These are phyloP conservation scores for Fusarium tricinctum DNA, from an alignment of 2,329 filamentous ascomycete species.

Conservation along the genomic window DNA sequence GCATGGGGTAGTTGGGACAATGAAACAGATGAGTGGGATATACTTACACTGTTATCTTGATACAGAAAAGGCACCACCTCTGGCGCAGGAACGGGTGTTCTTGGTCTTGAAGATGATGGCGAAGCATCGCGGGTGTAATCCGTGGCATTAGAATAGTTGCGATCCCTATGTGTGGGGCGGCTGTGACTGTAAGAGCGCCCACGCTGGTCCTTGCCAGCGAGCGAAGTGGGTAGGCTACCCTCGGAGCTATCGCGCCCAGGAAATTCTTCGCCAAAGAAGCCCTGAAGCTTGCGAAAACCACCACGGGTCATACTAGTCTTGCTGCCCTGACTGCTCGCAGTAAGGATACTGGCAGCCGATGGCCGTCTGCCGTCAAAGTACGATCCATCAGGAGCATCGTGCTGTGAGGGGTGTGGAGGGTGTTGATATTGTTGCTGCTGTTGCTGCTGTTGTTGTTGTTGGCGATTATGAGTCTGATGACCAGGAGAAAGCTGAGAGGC, in stretches of 20 bases:
- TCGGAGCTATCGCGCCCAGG: constrained; percentile 81
- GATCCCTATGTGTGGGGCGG: constrained; percentile 72
- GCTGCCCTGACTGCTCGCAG: constrained; percentile 87
- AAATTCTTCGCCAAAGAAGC: constrained; percentile 94
- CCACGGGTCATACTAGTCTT: constrained; percentile 78
- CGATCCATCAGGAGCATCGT: constrained; percentile 72
- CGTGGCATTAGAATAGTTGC: constrained; percentile 84
- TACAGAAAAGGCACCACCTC: constrained; percentile 99
- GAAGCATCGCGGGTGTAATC: constrained; percentile 81
- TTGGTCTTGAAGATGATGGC: constrained; percentile 80
- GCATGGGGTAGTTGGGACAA: constrained; percentile 28
- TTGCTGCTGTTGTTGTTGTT: constrained; percentile 56
- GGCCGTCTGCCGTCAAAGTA: constrained; percentile 84
- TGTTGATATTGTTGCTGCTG: neutral
- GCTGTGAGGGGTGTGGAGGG: constrained; percentile 47
- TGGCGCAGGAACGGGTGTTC: constrained; percentile 88
- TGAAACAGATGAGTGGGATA: constrained; percentile 46
- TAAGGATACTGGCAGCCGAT: constrained; percentile 84
- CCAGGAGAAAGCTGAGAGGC: constrained; percentile 78
- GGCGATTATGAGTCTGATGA: constrained; percentile 62
- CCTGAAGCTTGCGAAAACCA: constrained; percentile 86
- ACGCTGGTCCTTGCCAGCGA: constrained; percentile 69
- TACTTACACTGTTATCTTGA: constrained; percentile 80
- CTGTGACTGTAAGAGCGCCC: constrained; percentile 73
- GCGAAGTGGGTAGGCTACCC: constrained; percentile 69